phyloP scores from a whole-genome alignment of 495 filamentous ascomycete genomes.

The Hypoxylon fuscum region DNA sequence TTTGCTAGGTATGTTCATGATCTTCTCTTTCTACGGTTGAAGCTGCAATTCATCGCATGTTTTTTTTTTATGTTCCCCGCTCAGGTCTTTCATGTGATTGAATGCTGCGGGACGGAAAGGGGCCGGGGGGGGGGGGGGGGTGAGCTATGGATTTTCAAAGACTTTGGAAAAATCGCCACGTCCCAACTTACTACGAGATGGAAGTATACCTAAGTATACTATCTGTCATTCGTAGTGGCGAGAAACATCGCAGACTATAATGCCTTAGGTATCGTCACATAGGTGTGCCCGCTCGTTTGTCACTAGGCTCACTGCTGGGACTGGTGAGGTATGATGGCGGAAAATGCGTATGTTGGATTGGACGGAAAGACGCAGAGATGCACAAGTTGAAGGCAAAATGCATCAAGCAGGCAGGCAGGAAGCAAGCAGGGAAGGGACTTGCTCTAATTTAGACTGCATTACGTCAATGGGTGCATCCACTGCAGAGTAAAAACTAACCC shows the following conservation, averaged over 20 bases:
- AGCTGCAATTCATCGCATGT: constrained; percentile 22
- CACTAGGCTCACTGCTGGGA: background rate
- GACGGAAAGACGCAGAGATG: constrained; percentile 2
- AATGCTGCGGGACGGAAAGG: background rate
- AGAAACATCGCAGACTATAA: constrained; percentile 11
- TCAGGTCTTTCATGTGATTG: constrained; percentile 35
- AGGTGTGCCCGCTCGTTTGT: no score
- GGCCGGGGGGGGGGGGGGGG: background rate
- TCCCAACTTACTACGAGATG: no score
- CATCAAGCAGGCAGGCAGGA: constrained; percentile 11
- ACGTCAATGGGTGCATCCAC: constrained; percentile 44
- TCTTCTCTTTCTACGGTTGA: constrained; percentile 28
- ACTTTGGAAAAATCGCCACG: constrained; percentile 1
- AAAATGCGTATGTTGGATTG: constrained; percentile 6
- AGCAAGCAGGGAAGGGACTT: constrained; percentile 24
- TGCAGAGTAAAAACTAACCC: constrained; percentile 36
- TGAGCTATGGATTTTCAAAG: background rate
- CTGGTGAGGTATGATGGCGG: constrained; percentile 23
- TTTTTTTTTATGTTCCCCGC: constrained; percentile 22
- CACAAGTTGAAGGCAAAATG: constrained; percentile 22
- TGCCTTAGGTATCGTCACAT: no score
- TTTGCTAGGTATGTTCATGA: constrained; percentile 31
- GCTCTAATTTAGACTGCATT: constrained; percentile 40
- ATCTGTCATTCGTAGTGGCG: background rate
- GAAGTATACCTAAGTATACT: background rate